These are phyloP conservation scores for Spathaspora gorwiae DNA, from an alignment of 805 yeast species.

Conservation along the genomic window DNA sequence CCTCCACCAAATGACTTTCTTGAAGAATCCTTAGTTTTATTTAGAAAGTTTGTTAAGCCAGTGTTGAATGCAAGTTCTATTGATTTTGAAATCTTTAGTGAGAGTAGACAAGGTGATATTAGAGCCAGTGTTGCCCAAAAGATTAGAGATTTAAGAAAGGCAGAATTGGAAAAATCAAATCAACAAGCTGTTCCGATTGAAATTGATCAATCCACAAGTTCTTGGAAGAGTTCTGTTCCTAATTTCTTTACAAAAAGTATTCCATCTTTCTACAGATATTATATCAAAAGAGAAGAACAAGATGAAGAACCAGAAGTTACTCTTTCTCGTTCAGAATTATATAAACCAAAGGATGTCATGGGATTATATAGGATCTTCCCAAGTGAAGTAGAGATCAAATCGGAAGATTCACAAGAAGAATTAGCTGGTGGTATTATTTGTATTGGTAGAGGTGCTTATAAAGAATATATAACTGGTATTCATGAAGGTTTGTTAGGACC, in stretches of 20 bases:
- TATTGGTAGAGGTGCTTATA: slow-evolving; percentile 92
- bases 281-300: slow-evolving; percentile 6
- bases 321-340: slow-evolving; percentile 29
- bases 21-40: slow-evolving; percentile 66
- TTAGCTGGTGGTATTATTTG: slow-evolving; percentile 83
- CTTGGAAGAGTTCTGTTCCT: not conserved
- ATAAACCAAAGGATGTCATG: slow-evolving; percentile 43
- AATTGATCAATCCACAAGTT: slow-evolving; percentile 14
- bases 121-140: slow-evolving; percentile 77
- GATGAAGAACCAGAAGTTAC: slow-evolving; percentile 23
- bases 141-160: slow-evolving; percentile 60
- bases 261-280: slow-evolving; percentile 5
- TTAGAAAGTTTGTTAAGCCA: slow-evolving; percentile 81
- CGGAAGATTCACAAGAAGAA: slow-evolving; percentile 42
- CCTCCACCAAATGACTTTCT: slow-evolving; percentile 96
- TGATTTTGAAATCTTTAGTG: slow-evolving; percentile 75
- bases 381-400: slow-evolving; percentile 34
- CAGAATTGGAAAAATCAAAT: slow-evolving; percentile 5
- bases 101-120: slow-evolving; percentile 84
- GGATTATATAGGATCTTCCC: slow-evolving; percentile 49
- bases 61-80: slow-evolving; percentile 76
- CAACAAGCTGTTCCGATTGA: slow-evolving; percentile 1
- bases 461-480: slow-evolving; percentile 84
- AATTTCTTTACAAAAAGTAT: slow-evolving; percentile 17
- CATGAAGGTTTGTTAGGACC: slow-evolving; percentile 97